Base-by-base conservation (phyloP, 2,329 filamentous ascomycete genomes). In the Lachnellula suecica region DNA sequence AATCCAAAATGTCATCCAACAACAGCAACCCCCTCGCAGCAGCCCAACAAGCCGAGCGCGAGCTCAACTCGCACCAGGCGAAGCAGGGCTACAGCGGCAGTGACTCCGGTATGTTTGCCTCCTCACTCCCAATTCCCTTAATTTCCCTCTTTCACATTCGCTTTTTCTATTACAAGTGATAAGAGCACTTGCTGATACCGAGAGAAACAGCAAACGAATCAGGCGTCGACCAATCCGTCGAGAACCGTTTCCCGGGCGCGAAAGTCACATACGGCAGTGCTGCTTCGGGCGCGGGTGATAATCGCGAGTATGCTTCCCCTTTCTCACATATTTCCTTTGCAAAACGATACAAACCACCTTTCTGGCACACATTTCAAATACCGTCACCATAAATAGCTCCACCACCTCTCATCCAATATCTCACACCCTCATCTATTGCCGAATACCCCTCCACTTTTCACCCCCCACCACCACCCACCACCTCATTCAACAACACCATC, bases 1-100 rank as follows among this genome's bases (percentile, higher is more conserved):
- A 50, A 7, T 7, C 20, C 27, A 51, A 31, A 44, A 77, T 77
- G 74, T 76, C 75, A 41, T 60, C 63, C 51, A 70, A 63, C 71
- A 72, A 71, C 49, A 40, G 13, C 9, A 67, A 76, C 62, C 72
- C 71, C 47, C 61, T 72, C 59, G 64, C 68, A 24, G 64, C 77
- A 60, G 74, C 77, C 48, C 65, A 73, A 60, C 67, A 78, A 58
- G 75, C 76, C 10, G 75, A 79, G 69, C 66, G 66, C 17, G 74
- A 79, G 51, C 68, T 78, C 48, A 75, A 77, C 65, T 71, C 72
- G 8, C 58, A 72, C 29, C 52, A 60, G 13, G 70, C 71, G 9
- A 74, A 72, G 57, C 59, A 68, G 25, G 71, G 73, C 15, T 25
- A 53, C 20, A 59, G 53, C n/a, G 59, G 53, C 27, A 70, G 68